Percentiles rank a stretch among this genome's conserved stretches.
Conservation (phyloP, 139 green algal genomes). For the Coelastrella sp. region DNA sequence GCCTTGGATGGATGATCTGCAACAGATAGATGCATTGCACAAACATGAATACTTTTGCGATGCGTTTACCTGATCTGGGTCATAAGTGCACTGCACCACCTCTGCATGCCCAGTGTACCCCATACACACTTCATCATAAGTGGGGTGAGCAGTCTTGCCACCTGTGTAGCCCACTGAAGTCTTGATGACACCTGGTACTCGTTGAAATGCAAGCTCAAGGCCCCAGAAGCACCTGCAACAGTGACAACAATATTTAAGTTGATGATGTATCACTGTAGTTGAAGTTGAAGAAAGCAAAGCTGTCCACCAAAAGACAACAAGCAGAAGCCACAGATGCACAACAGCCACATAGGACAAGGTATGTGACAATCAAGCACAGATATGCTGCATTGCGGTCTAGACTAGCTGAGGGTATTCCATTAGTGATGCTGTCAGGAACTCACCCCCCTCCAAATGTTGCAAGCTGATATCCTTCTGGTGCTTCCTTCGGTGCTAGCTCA, state of each 20-base stretch:
- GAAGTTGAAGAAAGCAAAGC: neutral
- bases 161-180: slow-evolving; percentile 83
- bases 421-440: too few relatives aligned
- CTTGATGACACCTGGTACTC: slow-evolving; percentile 77
- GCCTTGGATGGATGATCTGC: too few relatives aligned
- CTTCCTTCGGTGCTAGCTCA: slow-evolving; percentile 61
- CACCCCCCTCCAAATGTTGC: slow-evolving; percentile 70
- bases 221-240: slow-evolving; percentile 90
- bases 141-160: slow-evolving; percentile 55
- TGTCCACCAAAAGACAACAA: too few relatives aligned
- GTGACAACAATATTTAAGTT: too few relatives aligned
- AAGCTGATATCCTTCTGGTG: slow-evolving; percentile 66
- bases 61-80: slow-evolving; percentile 63
- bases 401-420: too few relatives aligned
- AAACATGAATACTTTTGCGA: too few relatives aligned
- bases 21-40: too few relatives aligned
- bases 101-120: slow-evolving; percentile 79
- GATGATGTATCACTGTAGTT: too few relatives aligned
- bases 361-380: neutral
- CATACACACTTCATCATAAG: slow-evolving; percentile 78
- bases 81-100: slow-evolving; percentile 77
- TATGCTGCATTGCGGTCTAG: neutral
- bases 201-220: slow-evolving; percentile 80
- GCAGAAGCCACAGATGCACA: too few relatives aligned
- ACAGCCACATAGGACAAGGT: too few relatives aligned